phyloP scores from a whole-genome alignment of 306 rosid species.

The Pyrus betulifolia region DNA sequence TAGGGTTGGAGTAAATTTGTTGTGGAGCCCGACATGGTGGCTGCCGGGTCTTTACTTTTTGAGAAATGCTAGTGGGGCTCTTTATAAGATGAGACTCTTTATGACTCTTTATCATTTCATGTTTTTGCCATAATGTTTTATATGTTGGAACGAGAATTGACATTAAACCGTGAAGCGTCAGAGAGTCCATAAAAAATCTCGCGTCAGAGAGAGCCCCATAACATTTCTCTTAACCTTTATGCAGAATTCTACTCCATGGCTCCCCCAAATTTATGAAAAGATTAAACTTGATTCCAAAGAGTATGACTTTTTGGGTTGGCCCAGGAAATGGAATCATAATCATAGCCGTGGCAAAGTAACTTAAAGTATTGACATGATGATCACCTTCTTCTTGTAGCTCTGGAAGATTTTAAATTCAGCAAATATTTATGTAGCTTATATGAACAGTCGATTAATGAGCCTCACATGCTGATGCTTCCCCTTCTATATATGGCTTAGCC shows the following conservation, averaged over 20 bases:
- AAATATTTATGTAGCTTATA: background rate
- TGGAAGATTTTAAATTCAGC: background rate
- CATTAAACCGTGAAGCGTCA: too few relatives aligned
- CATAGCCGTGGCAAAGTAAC: conserved; percentile 5
- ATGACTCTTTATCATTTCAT: too few relatives aligned
- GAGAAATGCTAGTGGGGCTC: too few relatives aligned
- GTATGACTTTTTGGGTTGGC: conserved; percentile 24
- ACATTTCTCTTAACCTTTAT: too few relatives aligned
- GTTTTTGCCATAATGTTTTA: too few relatives aligned
- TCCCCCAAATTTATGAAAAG: background rate
- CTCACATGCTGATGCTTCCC: too few relatives aligned
- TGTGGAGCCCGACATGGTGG: conserved; percentile 29
- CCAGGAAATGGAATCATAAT: conserved; percentile 35
- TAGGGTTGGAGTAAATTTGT: background rate
- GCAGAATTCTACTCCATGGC: background rate
- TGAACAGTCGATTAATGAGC: background rate
- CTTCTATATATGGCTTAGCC: background rate
- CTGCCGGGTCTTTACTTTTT: background rate
- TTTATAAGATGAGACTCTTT: too few relatives aligned
- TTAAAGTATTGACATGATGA: conserved; percentile 10
- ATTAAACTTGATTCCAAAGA: conserved; percentile 10
- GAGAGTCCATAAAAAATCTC: too few relatives aligned
- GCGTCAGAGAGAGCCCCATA: too few relatives aligned
- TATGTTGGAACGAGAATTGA: too few relatives aligned
- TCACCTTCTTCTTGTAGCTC: background rate